phyloP scores from a whole-genome alignment of 768 basidiomycete species.

The Xerocomellus intermedius region DNA sequence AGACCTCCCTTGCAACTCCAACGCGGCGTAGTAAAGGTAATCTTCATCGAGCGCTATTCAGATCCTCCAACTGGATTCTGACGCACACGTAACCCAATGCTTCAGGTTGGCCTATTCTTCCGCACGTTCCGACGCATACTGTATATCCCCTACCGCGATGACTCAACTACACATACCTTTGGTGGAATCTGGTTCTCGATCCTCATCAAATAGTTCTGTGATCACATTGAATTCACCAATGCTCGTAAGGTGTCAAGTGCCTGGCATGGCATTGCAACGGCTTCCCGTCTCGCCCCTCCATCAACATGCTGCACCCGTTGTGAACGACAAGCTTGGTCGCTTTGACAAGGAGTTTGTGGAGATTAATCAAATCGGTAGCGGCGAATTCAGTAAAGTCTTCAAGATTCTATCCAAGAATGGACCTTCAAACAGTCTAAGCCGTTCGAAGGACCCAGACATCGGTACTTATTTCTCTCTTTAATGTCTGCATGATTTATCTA shows the following conservation, averaged over 20 bases:
- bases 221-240: conserved; percentile 48
- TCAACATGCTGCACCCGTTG: conserved; percentile 29
- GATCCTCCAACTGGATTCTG: background rate
- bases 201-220: conserved; percentile 52
- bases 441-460: conserved; percentile 87
- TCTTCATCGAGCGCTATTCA: conserved; percentile 41
- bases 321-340: conserved; percentile 55
- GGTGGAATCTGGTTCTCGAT: conserved; percentile 55
- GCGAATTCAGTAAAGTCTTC: conserved; percentile 92
- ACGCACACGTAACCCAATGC: background rate
- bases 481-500: conserved; percentile 19
- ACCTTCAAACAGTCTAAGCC: conserved; percentile 64
- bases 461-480: conserved; percentile 44
- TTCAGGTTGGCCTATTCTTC: conserved; percentile 55
- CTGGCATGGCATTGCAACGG: conserved; percentile 23
- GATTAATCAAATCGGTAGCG: conserved; percentile 80
- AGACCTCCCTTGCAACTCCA: conserved; percentile 60
- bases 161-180: conserved; percentile 36
- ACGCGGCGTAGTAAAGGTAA: conserved; percentile 53
- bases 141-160: conserved; percentile 48
- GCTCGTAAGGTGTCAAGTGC: conserved; percentile 35
- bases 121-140: conserved; percentile 46
- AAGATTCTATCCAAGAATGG: conserved; percentile 70
- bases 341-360: conserved; percentile 83
- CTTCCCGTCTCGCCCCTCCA: conserved; percentile 23